These are phyloP conservation scores for Nectriaceae sp. DNA, from an alignment of 2,329 filamentous ascomycete species.

Conservation along the genomic window DNA sequence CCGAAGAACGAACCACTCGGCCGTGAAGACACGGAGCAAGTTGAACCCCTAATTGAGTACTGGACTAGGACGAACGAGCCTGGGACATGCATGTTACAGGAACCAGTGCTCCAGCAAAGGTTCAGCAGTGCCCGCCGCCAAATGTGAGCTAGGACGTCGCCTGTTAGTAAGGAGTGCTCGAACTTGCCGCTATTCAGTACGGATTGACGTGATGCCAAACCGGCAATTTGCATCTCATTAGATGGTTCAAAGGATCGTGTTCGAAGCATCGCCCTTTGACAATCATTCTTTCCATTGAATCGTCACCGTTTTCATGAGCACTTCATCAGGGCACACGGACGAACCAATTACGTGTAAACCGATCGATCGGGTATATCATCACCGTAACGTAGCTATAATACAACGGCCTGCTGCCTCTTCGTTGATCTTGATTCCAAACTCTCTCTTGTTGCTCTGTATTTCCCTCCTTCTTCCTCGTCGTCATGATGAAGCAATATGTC, in stretches of 20 bases:
- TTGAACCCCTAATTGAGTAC: no score
- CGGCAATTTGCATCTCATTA: neutral
- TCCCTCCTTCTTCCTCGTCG: neutral
- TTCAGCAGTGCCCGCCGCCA: no score
- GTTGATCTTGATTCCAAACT: neutral
- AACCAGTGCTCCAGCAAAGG: no score
- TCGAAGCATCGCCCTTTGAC: neutral
- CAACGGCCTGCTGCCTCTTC: conserved; percentile 10
- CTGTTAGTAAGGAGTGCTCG: no score
- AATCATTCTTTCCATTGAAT: neutral
- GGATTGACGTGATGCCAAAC: no score
- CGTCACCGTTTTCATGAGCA: neutral
- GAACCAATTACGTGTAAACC: conserved; percentile 18
- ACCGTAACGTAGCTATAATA: conserved; percentile 29
- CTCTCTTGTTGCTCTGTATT: neutral
- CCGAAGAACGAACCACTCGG: no score
- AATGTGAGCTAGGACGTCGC: no score
- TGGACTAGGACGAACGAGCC: no score
- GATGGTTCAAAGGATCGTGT: neutral
- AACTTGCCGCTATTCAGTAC: no score
- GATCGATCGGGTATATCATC: conserved; percentile 28
- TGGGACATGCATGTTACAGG: no score
- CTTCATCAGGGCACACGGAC: neutral
- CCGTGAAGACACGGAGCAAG: no score
- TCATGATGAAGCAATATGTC: conserved; percentile 17